phyloP scores from a whole-genome alignment of 2,329 filamentous ascomycete genomes.

The Ploettnerulaceae sp. region DNA sequence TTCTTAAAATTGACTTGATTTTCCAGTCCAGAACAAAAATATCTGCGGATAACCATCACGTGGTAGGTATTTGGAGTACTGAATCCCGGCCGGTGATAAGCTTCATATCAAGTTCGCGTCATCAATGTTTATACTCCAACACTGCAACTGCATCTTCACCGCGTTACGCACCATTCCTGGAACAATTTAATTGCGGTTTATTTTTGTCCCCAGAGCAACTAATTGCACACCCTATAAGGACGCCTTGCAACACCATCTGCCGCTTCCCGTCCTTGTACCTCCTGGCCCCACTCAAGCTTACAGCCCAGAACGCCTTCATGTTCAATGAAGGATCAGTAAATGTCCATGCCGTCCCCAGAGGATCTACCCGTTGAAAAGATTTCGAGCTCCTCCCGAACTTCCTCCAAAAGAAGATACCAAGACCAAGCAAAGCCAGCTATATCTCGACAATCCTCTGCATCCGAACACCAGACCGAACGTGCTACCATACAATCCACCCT shows the following conservation, averaged over 20 bases:
- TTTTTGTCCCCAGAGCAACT: not conserved
- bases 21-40: too few relatives aligned
- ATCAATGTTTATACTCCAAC: not conserved
- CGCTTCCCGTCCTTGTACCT: slow-evolving; percentile 3
- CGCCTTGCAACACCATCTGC: slow-evolving; percentile 4
- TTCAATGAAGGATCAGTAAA: slow-evolving; percentile 21
- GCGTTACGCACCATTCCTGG: not conserved
- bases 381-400: slow-evolving; percentile 13
- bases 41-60: too few relatives aligned
- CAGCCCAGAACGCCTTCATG: slow-evolving; percentile 20
- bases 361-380: slow-evolving; percentile 23
- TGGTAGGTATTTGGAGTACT: too few relatives aligned
- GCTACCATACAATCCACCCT: slow-evolving; percentile 5
- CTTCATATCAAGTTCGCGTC: slow-evolving; percentile 11
- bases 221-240: not conserved
- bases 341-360: slow-evolving; percentile 32
- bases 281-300: not conserved
- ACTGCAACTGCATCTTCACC: not conserved
- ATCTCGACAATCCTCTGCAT: not conserved
- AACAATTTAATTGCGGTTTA: too few relatives aligned
- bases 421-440: slow-evolving; percentile 14
- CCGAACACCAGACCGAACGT: slow-evolving; percentile 4
- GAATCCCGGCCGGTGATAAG: slow-evolving; percentile 11
- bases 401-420: slow-evolving; percentile 27
- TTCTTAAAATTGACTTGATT: too few relatives aligned